A percentile compares a stretch with the other conserved stretches of the same genome.
These are phyloP conservation scores for Talaromyces verruculosus DNA, from an alignment of 2,329 filamentous ascomycete genomes.

Conservation along the genomic window DNA sequence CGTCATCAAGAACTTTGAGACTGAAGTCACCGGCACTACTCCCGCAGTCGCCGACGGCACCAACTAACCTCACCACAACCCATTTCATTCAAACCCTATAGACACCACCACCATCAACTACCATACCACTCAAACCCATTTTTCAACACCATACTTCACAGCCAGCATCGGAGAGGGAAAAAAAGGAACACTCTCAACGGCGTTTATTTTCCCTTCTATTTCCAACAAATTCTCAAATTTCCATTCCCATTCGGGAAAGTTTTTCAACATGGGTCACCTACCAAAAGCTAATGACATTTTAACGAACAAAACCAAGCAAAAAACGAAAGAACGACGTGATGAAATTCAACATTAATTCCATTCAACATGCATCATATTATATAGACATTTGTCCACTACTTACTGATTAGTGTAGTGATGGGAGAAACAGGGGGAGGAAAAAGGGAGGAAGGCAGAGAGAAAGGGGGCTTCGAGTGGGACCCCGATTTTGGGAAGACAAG, in stretches of 20 bases:
- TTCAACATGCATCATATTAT: slow-evolving; percentile 21
- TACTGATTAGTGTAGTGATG: no score
- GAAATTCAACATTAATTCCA: slow-evolving; percentile 25
- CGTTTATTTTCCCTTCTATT: not conserved
- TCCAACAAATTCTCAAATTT: not conserved
- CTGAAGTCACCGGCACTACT: slow-evolving; percentile 30
- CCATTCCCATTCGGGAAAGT: not conserved
- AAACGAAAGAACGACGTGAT: slow-evolving; percentile 15
- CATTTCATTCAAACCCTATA: not conserved
- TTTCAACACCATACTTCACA: slow-evolving; percentile 4
- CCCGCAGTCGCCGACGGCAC: slow-evolving; percentile 25
- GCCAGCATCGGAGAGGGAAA: not conserved
- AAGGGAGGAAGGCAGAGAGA: not conserved
- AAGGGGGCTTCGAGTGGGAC: no score
- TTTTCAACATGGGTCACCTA: not conserved
- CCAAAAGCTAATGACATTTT: slow-evolving; percentile 13
- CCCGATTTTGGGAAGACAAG: not conserved
- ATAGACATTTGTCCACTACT: not conserved
- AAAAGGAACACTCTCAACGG: slow-evolving; percentile 7
- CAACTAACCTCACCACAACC: not conserved
- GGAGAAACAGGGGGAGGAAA: not conserved
- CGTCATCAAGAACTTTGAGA: slow-evolving; percentile 39
- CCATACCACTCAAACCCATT: not conserved
- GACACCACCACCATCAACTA: not conserved
- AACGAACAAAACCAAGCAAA: not conserved